These are phyloP conservation scores for Penicillium thymicola DNA, from an alignment of 2,329 filamentous ascomycete species.

Conservation along the genomic window DNA sequence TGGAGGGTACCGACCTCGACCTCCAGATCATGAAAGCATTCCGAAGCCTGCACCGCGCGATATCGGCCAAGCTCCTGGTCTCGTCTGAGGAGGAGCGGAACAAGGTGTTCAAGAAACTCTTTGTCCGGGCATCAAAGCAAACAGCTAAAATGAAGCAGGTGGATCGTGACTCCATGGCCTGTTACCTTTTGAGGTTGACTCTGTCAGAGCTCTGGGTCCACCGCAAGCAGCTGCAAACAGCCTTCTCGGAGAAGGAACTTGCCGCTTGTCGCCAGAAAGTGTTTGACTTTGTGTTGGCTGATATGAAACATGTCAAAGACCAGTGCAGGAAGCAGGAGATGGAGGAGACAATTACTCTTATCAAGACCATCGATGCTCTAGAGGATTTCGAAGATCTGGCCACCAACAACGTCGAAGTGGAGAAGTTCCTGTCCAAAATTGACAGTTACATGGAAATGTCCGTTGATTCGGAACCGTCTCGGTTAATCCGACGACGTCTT, in stretches of 20 bases:
- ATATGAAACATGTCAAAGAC: constrained; percentile 36
- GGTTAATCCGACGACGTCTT: constrained; percentile 35
- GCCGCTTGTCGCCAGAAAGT: constrained; percentile 32
- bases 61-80: constrained; percentile 36
- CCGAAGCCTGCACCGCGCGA: constrained; percentile 34
- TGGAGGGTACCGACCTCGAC: constrained; percentile 32
- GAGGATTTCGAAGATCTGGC: constrained; percentile 42
- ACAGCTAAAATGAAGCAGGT: constrained; percentile 31
- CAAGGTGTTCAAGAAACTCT: constrained; percentile 36
- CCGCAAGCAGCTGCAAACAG: constrained; percentile 28
- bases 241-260: constrained; percentile 31
- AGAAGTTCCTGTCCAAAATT: constrained; percentile 36
- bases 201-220: constrained; percentile 36
- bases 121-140: constrained; percentile 29
- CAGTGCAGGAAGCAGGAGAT: constrained; percentile 35
- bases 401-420: constrained; percentile 32
- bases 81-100: constrained; percentile 35
- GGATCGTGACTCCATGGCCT: constrained; percentile 36
- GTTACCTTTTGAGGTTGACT: constrained; percentile 35
- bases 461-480: constrained; percentile 29
- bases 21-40: constrained; percentile 38
- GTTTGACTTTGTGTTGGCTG: constrained; percentile 33
- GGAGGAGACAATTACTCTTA: constrained; percentile 34
- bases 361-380: constrained; percentile 38
- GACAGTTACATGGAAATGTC: constrained; percentile 35